Base-by-base conservation (phyloP, 2,329 filamentous ascomycete genomes). In the Mycocentrospora acerina region DNA sequence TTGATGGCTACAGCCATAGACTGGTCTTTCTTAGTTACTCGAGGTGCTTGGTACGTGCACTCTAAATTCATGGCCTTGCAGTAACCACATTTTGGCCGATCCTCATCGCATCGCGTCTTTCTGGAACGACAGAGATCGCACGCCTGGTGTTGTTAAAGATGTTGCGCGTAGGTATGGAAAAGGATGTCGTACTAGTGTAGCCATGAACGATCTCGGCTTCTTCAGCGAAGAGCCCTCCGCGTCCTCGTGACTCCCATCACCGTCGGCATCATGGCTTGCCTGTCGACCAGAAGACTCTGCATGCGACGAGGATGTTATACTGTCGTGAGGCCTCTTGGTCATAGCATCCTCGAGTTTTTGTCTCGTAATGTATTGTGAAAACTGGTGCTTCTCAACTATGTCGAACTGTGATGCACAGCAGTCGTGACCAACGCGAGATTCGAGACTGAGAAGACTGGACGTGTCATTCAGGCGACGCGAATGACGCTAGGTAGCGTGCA, bases 51-150 rank as follows among this genome's bases (percentile, higher is more conserved):
- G 51, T 78, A 79, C 29, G 69, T 68, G 56, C 76, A 79, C 13
- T 76, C 71, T 22, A 75, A 44, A 7, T 71, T 72, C 29, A 73
- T 68, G 11, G 65, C 59, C 46, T 71, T 73, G 59, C 76, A 79
- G 32, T 77, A 67, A 19, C 75, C 75, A 47, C 76, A 79, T 32
- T 49, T 56, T 24, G 76, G 76, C 22, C 72, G 64, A 41, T 76
- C 76, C 56, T 78, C 76, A 44, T 79, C 76, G 55, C 76, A 79
- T 62, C 74, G 60, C 13, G 75, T 77, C 60, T 79, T 79, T 51
- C 76, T 75, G 32, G 72, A 60, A 17, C 76, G 68, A 51, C 76
- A 79, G 12, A 69, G 71, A 50, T 79, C 75, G 50, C 76, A 79
- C 2, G 76, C 76, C 74, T 66, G 24, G 10, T n/a, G 11, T 12